phyloP scores from a whole-genome alignment of 257 asterid species.

The Echium plantagineum region DNA sequence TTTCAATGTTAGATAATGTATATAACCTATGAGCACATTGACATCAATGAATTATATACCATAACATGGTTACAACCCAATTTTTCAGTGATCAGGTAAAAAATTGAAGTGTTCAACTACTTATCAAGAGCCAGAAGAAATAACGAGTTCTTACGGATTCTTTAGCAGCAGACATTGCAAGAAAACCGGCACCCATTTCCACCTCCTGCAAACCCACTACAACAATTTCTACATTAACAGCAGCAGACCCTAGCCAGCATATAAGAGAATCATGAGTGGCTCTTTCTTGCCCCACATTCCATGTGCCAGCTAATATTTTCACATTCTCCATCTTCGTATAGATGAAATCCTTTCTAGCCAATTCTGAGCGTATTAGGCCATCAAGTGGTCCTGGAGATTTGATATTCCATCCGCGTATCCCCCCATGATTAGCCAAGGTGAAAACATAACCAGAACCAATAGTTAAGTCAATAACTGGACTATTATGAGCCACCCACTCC shows the following conservation, averaged over 20 bases:
- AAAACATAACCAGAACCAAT: slow-evolving; percentile 58
- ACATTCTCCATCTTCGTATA: slow-evolving; percentile 72
- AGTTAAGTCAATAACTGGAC: slow-evolving; percentile 68
- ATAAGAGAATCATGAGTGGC: slow-evolving; percentile 79
- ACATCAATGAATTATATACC: no score
- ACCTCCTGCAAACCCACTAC: slow-evolving; percentile 96
- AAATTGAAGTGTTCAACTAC: neutral
- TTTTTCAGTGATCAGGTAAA: neutral
- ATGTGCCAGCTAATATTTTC: slow-evolving; percentile 87
- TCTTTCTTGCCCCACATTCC: slow-evolving; percentile 98
- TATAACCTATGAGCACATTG: neutral
- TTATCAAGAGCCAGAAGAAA: slow-evolving; percentile 2
- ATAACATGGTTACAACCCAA: neutral
- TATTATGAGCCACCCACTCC: slow-evolving; percentile 76
- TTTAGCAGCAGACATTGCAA: slow-evolving; percentile 97
- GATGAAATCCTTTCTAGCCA: slow-evolving; percentile 63
- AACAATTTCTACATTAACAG: slow-evolving; percentile 56
- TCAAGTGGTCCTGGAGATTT: slow-evolving; percentile 82
- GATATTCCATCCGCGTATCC: slow-evolving; percentile 95
- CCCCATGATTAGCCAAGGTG: slow-evolving; percentile 91
- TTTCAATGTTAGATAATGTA: no score
- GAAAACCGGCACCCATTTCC: slow-evolving; percentile 99
- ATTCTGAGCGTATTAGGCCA: slow-evolving; percentile 49
- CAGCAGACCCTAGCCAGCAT: slow-evolving; percentile 84
- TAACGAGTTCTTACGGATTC: slow-evolving; percentile 60